These are phyloP conservation scores for Talaromyces atroroseus DNA, from an alignment of 2,329 filamentous ascomycete species.

Conservation along the genomic window DNA sequence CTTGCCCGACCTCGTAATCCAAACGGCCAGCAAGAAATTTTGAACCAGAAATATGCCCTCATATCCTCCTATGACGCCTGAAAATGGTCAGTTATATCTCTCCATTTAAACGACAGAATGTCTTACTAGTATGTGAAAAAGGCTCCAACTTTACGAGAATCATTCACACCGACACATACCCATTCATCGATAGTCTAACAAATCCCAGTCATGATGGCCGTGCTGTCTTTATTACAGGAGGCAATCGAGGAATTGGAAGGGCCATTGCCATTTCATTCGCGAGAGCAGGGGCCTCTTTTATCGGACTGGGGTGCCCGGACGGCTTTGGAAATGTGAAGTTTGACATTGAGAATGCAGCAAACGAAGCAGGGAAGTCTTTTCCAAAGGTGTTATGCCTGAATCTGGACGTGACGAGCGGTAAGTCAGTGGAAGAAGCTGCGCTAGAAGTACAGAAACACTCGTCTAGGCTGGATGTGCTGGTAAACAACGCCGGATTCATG, in stretches of 20 bases:
- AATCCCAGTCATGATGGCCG: conserved; percentile 38
- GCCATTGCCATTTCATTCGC: conserved; percentile 52
- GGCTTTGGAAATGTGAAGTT: conserved; percentile 24
- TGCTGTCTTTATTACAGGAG: conserved; percentile 51
- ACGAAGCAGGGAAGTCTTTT: conserved; percentile 26
- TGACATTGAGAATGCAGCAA: conserved; percentile 32
- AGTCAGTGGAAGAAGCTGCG: conserved; percentile 31
- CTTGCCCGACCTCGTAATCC: too few relatives aligned
- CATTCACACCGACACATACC: conserved; percentile 48
- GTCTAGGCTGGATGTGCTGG: conserved; percentile 39
- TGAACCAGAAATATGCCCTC: not conserved
- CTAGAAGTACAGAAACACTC: conserved; percentile 26
- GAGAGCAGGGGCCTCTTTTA: conserved; percentile 46
- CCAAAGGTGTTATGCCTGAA: conserved; percentile 41
- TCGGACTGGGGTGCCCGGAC: conserved; percentile 40
- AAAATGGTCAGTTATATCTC: not conserved
- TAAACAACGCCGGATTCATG: conserved; percentile 44
- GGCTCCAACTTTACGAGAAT: conserved; percentile 15
- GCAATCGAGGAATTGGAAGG: conserved; percentile 50
- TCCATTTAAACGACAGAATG: not conserved
- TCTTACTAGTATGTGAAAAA: not conserved
- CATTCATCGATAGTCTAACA: conserved; percentile 38
- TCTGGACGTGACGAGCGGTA: conserved; percentile 39
- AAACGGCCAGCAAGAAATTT: too few relatives aligned
- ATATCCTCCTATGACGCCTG: not conserved